Percentiles rank a stretch among this genome's conserved stretches.
Conservation (phyloP, 2,329 filamentous ascomycete species). For the Fusarium clavum region DNA sequence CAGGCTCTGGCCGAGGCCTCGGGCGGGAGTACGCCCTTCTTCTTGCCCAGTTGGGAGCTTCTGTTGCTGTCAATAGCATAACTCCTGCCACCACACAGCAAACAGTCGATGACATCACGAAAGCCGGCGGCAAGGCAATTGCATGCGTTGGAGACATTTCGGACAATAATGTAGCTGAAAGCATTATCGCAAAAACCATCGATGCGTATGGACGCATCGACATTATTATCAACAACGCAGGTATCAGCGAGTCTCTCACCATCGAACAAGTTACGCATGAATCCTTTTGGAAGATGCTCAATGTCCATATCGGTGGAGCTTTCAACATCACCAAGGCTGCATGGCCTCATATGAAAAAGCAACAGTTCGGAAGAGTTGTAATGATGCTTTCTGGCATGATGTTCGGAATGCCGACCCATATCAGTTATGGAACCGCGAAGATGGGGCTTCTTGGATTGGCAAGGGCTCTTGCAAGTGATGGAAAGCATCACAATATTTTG, state of each 20-base stretch:
- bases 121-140: not conserved
- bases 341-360: not conserved
- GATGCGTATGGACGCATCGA: not conserved
- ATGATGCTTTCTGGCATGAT: not conserved
- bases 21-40: not conserved
- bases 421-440: not conserved
- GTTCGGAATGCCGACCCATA: not conserved
- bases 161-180: not conserved
- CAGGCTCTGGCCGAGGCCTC: not conserved
- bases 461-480: not conserved
- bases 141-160: not conserved
- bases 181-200: not conserved
- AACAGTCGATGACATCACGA: not conserved
- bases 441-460: not conserved
- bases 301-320: not conserved
- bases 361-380: not conserved
- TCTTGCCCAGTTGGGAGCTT: not conserved
- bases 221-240: not conserved
- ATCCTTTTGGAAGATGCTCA: not conserved
- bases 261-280: not conserved
- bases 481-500: not conserved
- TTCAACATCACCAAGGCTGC: not conserved
- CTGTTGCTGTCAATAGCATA: not conserved
- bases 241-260: not conserved
- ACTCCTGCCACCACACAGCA: not conserved